phyloP scores from a whole-genome alignment of 2,329 filamentous ascomycete species.

The Talaromyces marneffei region DNA sequence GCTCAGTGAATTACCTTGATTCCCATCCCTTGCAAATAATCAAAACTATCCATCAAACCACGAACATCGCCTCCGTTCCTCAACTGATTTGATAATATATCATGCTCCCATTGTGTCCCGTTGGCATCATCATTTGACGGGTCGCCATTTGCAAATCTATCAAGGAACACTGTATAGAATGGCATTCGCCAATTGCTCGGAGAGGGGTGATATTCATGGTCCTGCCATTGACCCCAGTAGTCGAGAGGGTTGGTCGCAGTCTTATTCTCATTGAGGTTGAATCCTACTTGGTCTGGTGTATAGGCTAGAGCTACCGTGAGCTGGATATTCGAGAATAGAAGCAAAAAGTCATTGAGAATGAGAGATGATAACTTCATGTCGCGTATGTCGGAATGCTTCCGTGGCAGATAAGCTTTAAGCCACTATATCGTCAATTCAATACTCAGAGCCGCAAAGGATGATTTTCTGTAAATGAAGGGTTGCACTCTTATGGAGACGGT shows the following conservation, averaged over 20 bases:
- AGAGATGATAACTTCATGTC: slow-evolving; percentile 21
- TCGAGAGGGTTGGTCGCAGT: slow-evolving; percentile 48
- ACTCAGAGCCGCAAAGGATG: not conserved
- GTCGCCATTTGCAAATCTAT: slow-evolving; percentile 56
- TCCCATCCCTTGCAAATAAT: slow-evolving; percentile 56
- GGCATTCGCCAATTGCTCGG: slow-evolving; percentile 56
- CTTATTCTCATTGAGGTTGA: slow-evolving; percentile 54
- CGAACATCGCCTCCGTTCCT: slow-evolving; percentile 53
- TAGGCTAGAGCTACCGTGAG: slow-evolving; percentile 26
- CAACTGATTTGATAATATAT: slow-evolving; percentile 51
- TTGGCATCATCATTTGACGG: slow-evolving; percentile 55
- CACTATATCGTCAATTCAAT: not conserved
- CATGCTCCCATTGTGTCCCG: slow-evolving; percentile 53
- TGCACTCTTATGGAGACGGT: not conserved
- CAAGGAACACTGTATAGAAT: slow-evolving; percentile 56
- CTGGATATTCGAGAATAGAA: slow-evolving; percentile 1
- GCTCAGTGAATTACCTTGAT: slow-evolving; percentile 39
- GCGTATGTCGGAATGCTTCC: not conserved
- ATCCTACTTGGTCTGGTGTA: slow-evolving; percentile 42
- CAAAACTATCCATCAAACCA: slow-evolving; percentile 50
- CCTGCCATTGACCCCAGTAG: slow-evolving; percentile 49
- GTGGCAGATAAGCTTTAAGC: not conserved
- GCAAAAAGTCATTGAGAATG: not conserved
- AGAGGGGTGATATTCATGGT: slow-evolving; percentile 45
- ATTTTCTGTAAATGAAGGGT: not conserved